These are phyloP conservation scores for Alternaria arbusti DNA, from an alignment of 2,329 filamentous ascomycete genomes.

Conservation along the genomic window DNA sequence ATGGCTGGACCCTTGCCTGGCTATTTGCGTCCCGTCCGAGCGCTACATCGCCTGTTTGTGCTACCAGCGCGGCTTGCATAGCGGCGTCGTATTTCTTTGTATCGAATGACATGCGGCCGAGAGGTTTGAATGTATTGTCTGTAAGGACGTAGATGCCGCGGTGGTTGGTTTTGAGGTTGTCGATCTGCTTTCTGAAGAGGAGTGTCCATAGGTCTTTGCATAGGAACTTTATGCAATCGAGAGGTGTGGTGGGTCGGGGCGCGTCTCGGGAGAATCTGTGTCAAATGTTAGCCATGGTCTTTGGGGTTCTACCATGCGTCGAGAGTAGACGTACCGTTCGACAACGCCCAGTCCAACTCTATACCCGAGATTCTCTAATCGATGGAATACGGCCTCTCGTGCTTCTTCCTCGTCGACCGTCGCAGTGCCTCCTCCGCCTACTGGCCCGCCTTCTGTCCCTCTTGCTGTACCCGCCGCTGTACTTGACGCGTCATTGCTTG, in stretches of 20 bases:
- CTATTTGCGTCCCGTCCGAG: conserved; percentile 59
- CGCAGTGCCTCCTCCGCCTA: conserved; percentile 24
- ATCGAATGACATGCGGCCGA: conserved; percentile 87
- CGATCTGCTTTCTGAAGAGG: conserved; percentile 94
- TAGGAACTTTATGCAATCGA: conserved; percentile 97
- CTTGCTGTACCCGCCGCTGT: conserved; percentile 30
- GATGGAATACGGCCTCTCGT: conserved; percentile 82
- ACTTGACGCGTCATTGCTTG: conserved; percentile 33
- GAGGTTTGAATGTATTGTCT: conserved; percentile 87
- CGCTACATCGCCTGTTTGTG: conserved; percentile 37
- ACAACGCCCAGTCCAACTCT: conserved; percentile 90
- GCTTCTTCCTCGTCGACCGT: conserved; percentile 77
- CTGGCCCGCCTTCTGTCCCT: conserved; percentile 16
- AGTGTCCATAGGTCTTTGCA: conserved; percentile 98
- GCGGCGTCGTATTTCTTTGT: conserved; percentile 41
- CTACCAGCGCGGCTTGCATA: conserved; percentile 38
- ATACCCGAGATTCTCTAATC: conserved; percentile 85
- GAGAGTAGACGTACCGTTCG: conserved; percentile 69
- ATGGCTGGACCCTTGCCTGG: conserved; percentile 56
- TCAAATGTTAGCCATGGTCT: background rate
- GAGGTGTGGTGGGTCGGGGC: conserved; percentile 86
- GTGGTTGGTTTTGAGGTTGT: conserved; percentile 98
- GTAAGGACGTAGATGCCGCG: conserved; percentile 95
- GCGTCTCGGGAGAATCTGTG: conserved; percentile 78
- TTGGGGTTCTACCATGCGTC: background rate